Percentiles rank a stretch among this genome's conserved stretches.
Conservation (phyloP, 257 asterid species). For the Echium plantagineum region DNA sequence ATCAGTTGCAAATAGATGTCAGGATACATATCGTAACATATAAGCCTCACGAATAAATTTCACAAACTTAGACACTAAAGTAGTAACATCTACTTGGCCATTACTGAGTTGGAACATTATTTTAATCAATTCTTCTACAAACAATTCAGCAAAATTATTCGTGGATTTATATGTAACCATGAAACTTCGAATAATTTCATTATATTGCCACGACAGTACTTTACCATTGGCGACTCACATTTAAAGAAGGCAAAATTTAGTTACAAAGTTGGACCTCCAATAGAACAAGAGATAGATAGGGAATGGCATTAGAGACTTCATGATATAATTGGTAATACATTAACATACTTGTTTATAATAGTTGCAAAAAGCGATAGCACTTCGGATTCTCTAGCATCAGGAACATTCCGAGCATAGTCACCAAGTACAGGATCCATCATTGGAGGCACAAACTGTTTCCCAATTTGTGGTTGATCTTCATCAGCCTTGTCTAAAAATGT, state of each 20-base stretch:
- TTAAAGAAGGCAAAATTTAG: background rate
- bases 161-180: too few relatives aligned
- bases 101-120: too few relatives aligned
- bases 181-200: too few relatives aligned
- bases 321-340: background rate
- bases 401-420: conserved; percentile 89
- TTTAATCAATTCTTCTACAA: too few relatives aligned
- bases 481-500: conserved; percentile 95
- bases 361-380: conserved; percentile 96
- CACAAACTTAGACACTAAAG: background rate
- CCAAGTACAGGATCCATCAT: conserved; percentile 99
- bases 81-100: too few relatives aligned
- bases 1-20: background rate
- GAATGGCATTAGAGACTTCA: background rate
- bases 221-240: background rate
- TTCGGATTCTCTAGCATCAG: conserved; percentile 99
- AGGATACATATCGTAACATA: background rate
- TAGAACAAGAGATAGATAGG: conserved; percentile 1
- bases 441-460: conserved; percentile 96
- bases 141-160: background rate
- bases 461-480: conserved; percentile 83
- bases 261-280: background rate
- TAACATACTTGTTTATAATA: conserved; percentile 77
- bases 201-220: background rate
- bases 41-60: background rate